Conservation (phyloP, 2,329 filamentous ascomycete species). For the Pyrenochaeta sp. region DNA sequence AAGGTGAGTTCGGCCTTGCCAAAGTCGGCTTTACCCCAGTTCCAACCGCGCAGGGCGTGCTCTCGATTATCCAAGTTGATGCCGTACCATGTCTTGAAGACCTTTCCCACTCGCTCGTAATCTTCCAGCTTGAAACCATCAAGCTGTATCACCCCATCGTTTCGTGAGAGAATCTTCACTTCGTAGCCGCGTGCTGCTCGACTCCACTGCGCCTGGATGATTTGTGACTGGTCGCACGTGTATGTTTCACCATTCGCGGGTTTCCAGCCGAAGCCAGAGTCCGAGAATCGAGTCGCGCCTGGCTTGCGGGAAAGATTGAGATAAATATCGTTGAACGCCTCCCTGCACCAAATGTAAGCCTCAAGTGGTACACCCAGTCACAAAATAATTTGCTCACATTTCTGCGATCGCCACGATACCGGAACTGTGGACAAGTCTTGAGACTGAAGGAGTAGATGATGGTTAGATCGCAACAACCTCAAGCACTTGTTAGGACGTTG, state of each 20-base stretch:
- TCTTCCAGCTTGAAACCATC: slow-evolving; percentile 97
- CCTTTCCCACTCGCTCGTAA: slow-evolving; percentile 86
- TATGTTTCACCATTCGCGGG: slow-evolving; percentile 88
- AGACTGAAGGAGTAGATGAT: not conserved
- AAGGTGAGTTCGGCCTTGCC: slow-evolving; percentile 94
- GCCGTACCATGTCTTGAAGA: slow-evolving; percentile 99
- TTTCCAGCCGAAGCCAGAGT: slow-evolving; percentile 96
- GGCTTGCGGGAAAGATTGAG: slow-evolving; percentile 92
- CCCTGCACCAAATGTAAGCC: slow-evolving; percentile 58
- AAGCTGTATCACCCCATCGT: slow-evolving; percentile 86
- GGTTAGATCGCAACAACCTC: not conserved
- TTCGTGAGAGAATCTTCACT: slow-evolving; percentile 87
- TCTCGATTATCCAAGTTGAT: slow-evolving; percentile 91
- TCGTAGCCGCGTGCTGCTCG: slow-evolving; percentile 91
- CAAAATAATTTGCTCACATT: slow-evolving; percentile 3
- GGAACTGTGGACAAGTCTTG: not conserved
- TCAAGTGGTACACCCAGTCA: not conserved
- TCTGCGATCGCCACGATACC: not conserved
- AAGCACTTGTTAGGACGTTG: slow-evolving; percentile 4
- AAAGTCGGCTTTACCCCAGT: slow-evolving; percentile 99
- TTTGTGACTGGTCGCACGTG: slow-evolving; percentile 87
- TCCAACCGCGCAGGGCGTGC: slow-evolving; percentile 95
- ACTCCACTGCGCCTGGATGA: slow-evolving; percentile 92
- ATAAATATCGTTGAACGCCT: slow-evolving; percentile 98
- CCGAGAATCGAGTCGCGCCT: slow-evolving; percentile 93